Conservation (phyloP, 106 monocot genomes). For the Hemerocallis citrina region DNA sequence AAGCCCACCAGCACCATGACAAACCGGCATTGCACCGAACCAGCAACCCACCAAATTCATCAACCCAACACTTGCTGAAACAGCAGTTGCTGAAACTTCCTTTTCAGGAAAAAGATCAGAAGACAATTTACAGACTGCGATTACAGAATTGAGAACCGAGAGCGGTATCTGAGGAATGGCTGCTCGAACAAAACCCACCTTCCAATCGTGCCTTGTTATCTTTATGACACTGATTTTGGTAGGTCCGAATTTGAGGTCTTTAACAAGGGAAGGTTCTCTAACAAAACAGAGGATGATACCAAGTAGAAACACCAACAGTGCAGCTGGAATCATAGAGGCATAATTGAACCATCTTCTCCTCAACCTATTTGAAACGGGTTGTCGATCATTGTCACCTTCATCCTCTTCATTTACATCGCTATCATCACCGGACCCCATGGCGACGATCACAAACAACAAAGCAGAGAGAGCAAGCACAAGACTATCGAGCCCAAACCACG, state of each 20-base stretch:
- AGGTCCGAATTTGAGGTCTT: constrained; percentile 38
- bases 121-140: constrained; percentile 59
- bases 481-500: constrained; percentile 81
- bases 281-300: constrained; percentile 47
- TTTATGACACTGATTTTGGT: constrained; percentile 20
- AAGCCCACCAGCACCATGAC: constrained; percentile 90
- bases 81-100: constrained; percentile 43
- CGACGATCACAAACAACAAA: constrained; percentile 57
- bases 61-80: constrained; percentile 71
- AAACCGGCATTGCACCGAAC: constrained; percentile 98
- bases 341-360: not conserved
- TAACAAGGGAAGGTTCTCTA: constrained; percentile 22
- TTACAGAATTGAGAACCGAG: constrained; percentile 58
- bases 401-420: too few species aligned
- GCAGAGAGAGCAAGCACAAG: constrained; percentile 77
- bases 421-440: constrained; percentile 55
- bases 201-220: constrained; percentile 50
- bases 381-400: not conserved
- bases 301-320: constrained; percentile 58
- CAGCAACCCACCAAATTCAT: constrained; percentile 91
- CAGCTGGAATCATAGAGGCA: constrained; percentile 34
- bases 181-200: constrained; percentile 42
- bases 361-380: not conserved
- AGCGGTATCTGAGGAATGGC: constrained; percentile 58
- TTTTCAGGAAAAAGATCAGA: constrained; percentile 72